Evolutionary conservation across 192 early-diverging fungal genomes (phyloP), one percentile per base, ranked within the genome.

Genomic region (Jimgerdemannia lactiflua): DNA sequence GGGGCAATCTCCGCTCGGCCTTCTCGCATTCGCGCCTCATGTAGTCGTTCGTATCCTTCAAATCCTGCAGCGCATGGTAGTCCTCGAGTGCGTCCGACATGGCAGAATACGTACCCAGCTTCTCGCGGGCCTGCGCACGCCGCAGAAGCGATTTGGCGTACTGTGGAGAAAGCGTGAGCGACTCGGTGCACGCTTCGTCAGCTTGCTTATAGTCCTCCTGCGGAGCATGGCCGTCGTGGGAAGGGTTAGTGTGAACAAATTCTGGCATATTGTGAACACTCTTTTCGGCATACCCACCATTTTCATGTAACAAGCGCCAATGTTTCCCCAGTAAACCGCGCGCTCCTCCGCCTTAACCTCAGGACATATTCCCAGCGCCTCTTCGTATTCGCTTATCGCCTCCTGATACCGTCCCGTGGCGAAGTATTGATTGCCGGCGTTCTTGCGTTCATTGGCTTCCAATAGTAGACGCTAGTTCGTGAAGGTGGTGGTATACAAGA

Each of bases 261-360:
- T n/a, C n/a, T 43, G 10, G 40, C 11, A n/a, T 14, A 44, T 3
- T 67, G 3, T 64, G 9, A 39, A 11, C n/a, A n/a, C n/a, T n/a
- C n/a, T n/a, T n/a, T n/a, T 72, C 17, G 10, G 18, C 39, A 11
- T 20, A 67, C 42, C 66, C 76, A 88, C 89, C 78, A 82, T 71
- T 71, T 90, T 87, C 69, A 92, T 77, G 43, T 89, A 74, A 69
- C 92, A 93, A 4, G 92, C 91, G 43, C 87, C 92, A 66, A 92
- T 89, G 70, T 93, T 93, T 63, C 79, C 74, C 64, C 82, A 84
- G 70, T 86, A 91, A 9, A 90, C 70, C 14, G 89, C 84, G 42
- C 84, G 76, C 65, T 90, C 88, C 69, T 29, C 70, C 42, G 9
- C 29, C 67, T n/a, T 43, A 10, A 67, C 67, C 40, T 76, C 69